These are phyloP conservation scores for Myrmaecium sp. DNA, from an alignment of 2,329 filamentous ascomycete species.

Conservation along the genomic window DNA sequence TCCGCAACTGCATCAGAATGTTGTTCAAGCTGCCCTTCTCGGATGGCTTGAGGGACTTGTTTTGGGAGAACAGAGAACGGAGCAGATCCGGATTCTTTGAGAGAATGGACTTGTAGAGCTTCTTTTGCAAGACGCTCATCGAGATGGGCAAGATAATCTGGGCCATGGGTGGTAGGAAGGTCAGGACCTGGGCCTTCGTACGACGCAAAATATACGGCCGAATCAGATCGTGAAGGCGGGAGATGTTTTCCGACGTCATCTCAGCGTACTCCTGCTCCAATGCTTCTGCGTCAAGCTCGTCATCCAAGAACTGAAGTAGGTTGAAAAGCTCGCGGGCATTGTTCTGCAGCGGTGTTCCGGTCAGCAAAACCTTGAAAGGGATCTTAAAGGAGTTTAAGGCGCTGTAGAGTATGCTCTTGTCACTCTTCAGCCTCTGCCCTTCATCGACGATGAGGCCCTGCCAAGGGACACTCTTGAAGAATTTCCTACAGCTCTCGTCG, in stretches of 20 bases:
- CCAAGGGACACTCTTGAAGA: conserved; percentile 64
- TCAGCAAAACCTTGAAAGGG: conserved; percentile 72
- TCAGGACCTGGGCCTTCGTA: conserved; percentile 80
- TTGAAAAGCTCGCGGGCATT: conserved; percentile 93
- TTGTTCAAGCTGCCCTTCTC: conserved; percentile 80
- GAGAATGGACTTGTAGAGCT: conserved; percentile 84
- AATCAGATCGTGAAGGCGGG: conserved; percentile 67
- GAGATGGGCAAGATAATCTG: conserved; percentile 94
- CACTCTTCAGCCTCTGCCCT: conserved; percentile 88
- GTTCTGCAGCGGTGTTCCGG: conserved; percentile 83
- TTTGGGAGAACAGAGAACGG: conserved; percentile 61
- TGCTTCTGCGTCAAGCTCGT: conserved; percentile 47
- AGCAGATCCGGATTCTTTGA: conserved; percentile 81
- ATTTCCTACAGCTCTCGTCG: conserved; percentile 47
- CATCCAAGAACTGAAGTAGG: conserved; percentile 84
- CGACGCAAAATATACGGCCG: conserved; percentile 54
- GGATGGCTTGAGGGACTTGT: conserved; percentile 39
- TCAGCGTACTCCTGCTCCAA: conserved; percentile 61
- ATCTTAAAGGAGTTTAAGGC: conserved; percentile 57
- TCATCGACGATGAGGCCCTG: conserved; percentile 83
- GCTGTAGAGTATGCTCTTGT: conserved; percentile 65
- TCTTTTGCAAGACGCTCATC: conserved; percentile 87
- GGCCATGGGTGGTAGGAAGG: conserved; percentile 80
- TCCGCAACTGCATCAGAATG: conserved; percentile 85
- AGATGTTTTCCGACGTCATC: conserved; percentile 70